Evolutionary conservation across 331 rosid genomes (phyloP).

Genomic region (Pyrus hybrid): DNA sequence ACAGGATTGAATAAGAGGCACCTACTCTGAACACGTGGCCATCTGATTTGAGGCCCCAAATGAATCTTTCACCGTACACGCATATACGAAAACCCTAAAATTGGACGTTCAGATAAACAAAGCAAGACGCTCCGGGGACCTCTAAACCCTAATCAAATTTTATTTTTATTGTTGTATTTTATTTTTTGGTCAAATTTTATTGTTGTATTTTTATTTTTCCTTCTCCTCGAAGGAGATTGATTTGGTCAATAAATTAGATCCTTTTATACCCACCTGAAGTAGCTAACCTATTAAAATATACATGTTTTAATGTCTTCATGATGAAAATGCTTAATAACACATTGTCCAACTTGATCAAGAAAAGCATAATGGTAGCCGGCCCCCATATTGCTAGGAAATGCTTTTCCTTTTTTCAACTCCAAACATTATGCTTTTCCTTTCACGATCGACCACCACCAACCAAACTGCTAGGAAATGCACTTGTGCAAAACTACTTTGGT

Average conservation of each 20-base stretch:
- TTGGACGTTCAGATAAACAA: neutral
- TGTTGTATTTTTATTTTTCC: neutral
- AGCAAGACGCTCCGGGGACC: neutral
- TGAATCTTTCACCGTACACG: conserved; percentile 1
- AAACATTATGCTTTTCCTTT: neutral
- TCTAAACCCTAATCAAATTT: neutral
- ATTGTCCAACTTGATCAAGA: neutral
- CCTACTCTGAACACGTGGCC: conserved; percentile 21
- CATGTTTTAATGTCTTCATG: neutral
- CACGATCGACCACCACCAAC: conserved; percentile 2
- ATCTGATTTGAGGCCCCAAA: neutral
- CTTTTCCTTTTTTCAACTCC: conserved; percentile 8
- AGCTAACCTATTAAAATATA: neutral
- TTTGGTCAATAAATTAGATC: neutral
- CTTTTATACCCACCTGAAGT: too few relatives aligned
- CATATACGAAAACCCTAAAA: neutral
- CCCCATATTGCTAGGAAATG: neutral
- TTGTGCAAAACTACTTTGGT: neutral
- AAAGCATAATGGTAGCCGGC: neutral
- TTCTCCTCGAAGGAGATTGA: neutral
- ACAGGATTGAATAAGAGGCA: conserved; percentile 12
- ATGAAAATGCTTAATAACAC: neutral
- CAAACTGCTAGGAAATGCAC: neutral
- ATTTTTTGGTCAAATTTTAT: neutral
- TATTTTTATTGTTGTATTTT: neutral